A percentile compares a stretch with the other conserved stretches of the same genome.
Evolutionary conservation across 805 yeast species (phyloP).

Genomic region (Metschnikowia cerradonensis): DNA sequence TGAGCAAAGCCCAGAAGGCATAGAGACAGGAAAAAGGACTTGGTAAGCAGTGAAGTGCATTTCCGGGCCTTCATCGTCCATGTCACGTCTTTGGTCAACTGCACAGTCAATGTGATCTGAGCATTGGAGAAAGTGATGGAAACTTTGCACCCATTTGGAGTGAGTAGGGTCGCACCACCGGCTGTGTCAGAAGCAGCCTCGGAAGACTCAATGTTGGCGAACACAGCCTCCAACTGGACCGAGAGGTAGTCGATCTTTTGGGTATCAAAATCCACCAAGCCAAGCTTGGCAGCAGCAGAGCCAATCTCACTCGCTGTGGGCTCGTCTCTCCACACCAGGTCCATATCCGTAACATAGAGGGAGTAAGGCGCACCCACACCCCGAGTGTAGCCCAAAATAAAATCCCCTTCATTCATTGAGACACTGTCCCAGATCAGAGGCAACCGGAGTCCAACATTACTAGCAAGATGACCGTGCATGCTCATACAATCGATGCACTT

Average conservation of each 20-base stretch:
- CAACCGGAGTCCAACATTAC: neutral
- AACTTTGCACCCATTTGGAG: conserved; percentile 1
- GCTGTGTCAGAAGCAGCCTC: neutral
- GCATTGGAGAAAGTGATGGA: neutral
- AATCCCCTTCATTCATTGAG: conserved; percentile 4
- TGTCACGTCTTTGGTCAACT: conserved; percentile 11
- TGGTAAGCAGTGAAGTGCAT: conserved; percentile 6
- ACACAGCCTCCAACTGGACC: conserved; percentile 7
- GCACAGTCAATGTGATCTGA: conserved; percentile 1
- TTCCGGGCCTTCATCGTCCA: conserved; percentile 22
- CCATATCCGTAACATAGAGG: conserved; percentile 26
- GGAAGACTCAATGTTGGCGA: neutral
- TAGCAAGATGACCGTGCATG: conserved; percentile 11
- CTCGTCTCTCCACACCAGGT: conserved; percentile 25
- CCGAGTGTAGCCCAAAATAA: conserved; percentile 11
- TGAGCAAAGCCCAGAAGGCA: conserved; percentile 21
- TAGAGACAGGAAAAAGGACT: conserved; percentile 19
- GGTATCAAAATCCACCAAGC: conserved; percentile 26
- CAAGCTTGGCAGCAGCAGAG: conserved; percentile 20
- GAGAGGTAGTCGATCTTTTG: conserved; percentile 17
- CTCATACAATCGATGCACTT: conserved; percentile 7
- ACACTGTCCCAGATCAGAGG: conserved; percentile 10
- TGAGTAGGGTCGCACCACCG: neutral
- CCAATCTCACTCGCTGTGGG: conserved; percentile 15
- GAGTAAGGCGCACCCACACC: conserved; percentile 18